Evolutionary conservation across 2,329 filamentous ascomycete species (phyloP).

Genomic region (Cercospora sojina): DNA sequence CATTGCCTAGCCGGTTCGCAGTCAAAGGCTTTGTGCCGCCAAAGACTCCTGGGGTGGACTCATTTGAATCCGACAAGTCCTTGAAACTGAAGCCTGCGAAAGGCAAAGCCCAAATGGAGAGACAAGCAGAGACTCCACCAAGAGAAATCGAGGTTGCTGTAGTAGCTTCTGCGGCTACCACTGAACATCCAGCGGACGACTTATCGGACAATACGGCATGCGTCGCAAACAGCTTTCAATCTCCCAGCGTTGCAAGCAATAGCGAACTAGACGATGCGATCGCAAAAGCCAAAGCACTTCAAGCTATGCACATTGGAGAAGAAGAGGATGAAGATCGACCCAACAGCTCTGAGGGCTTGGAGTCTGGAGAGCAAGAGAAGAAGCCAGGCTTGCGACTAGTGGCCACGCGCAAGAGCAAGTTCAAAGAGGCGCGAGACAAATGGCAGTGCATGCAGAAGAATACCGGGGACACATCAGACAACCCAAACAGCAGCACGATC

Average conservation of each 20-base stretch:
- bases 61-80: slow-evolving; percentile 38
- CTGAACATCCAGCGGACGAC: not conserved
- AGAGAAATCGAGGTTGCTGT: slow-evolving; percentile 38
- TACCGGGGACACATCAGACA: slow-evolving; percentile 48
- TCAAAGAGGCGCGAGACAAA: slow-evolving; percentile 37
- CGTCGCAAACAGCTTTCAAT: slow-evolving; percentile 14
- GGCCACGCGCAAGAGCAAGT: slow-evolving; percentile 29
- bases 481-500: slow-evolving; percentile 75
- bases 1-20: slow-evolving; percentile 57
- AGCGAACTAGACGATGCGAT: slow-evolving; percentile 68
- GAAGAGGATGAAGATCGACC: slow-evolving; percentile 39
- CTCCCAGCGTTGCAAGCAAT: slow-evolving; percentile 12
- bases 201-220: not conserved
- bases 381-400: slow-evolving; percentile 9
- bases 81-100: slow-evolving; percentile 51
- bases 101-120: slow-evolving; percentile 43
- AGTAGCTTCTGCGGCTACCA: not conserved
- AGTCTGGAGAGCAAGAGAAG: slow-evolving; percentile 16
- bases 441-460: slow-evolving; percentile 62
- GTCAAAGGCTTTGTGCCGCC: slow-evolving; percentile 41
- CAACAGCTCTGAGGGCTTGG: slow-evolving; percentile 30
- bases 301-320: slow-evolving; percentile 53
- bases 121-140: slow-evolving; percentile 42
- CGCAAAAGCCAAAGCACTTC: slow-evolving; percentile 58
- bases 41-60: slow-evolving; percentile 8